Evolutionary conservation across 2,329 filamentous ascomycete species (phyloP), one percentile per base, ranked within the genome.

Genomic region (Colletotrichum liriopes): DNA sequence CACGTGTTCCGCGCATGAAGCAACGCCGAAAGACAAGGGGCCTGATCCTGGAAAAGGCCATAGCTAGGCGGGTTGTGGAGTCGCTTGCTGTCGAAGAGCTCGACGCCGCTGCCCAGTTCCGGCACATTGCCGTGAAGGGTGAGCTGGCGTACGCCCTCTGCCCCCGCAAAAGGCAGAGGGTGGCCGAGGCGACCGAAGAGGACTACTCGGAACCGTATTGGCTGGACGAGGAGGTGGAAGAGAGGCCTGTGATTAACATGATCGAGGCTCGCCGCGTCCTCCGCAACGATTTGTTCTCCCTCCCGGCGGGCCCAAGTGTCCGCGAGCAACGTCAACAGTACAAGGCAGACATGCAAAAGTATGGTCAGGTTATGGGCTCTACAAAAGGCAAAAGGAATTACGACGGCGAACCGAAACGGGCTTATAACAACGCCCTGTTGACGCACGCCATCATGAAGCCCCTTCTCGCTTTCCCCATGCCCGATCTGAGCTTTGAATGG

Each of bases 401-500:
- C 51, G 54, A 72, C 5, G 65, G 58, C 43, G 65, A 26, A 18
- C 37, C 66, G 1, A 72, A 72, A 60, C 69, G 69, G 3, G 69
- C 69, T 12, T 72, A 69, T 7, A 72, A 52, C 47, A 72, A 72
- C 9, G 65, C 62, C 26, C 52, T 72, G 11, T 54, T 72, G 51
- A 72, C 65, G 12, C 58, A 72, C 32, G 56, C 29, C 45, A 64
- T 72, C 18, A 72, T 72, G 65, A 47, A 60, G 54, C 65, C 52
- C 9, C 26, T 72, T 6, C 69, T 72, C 16, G 35, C 54, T 9
- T 69, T 72, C 59, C 69, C 69, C 3, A 63, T 64, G 47, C 69
- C 69, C 14, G 69, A 72, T 35, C 59, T 72, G n/a, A 64, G 51
- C 47, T 72, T 69, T 20, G 69, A 72, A 39, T 72, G 62, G 23